Evolutionary conservation across 75 land plant species (phyloP), one percentile per base, ranked within the genome.

Genomic region (Cupressus sempervirens): DNA sequence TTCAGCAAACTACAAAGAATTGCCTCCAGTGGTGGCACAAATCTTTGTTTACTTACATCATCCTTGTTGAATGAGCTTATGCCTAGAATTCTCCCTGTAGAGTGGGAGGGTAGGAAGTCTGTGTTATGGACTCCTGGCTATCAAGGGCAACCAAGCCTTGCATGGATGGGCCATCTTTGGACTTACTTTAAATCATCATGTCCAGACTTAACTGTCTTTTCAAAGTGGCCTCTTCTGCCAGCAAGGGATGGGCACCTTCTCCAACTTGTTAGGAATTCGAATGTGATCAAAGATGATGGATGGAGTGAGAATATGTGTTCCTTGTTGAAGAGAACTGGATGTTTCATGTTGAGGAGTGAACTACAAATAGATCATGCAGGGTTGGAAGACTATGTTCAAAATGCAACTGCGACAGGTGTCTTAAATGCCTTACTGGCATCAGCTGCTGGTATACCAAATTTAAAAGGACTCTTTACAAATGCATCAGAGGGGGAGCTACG

Each of bases 271-370:
- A 87, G 87, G 85, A 91, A 91, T 85, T 94, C 95, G 10, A 88
- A 87, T 82, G 93, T 95, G 5, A 86, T 97, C 23, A 90, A 82
- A 83, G 88, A 93, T 87, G 96, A 93, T 68, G 96, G 96, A 15
- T 97, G 96, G 99, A 97, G 94, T 92, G 99, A 97, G 83, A 95
- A 93, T 87, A 90, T 97, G 95, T 90, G 83, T 40, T 89, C 95
- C 67, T 87, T 97, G 84, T 86, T 97, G 85, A 85, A 87, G 54
- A 97, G 91, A 86, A 85, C 90, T 58, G 91, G 93, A 18, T 97
- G 93, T 80, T 75, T 85, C n/a, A 84, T 97, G 8, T 84, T 97
- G 85, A 89, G 89, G 83, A 82, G 65, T 87, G 93, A 96, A 41
- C 26, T 97, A 10, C 83, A 56, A 70, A 87, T 97, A 65, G 90